Base-by-base conservation (phyloP, 495 filamentous ascomycete species). In the Melanomma pulvis-pyrius region DNA sequence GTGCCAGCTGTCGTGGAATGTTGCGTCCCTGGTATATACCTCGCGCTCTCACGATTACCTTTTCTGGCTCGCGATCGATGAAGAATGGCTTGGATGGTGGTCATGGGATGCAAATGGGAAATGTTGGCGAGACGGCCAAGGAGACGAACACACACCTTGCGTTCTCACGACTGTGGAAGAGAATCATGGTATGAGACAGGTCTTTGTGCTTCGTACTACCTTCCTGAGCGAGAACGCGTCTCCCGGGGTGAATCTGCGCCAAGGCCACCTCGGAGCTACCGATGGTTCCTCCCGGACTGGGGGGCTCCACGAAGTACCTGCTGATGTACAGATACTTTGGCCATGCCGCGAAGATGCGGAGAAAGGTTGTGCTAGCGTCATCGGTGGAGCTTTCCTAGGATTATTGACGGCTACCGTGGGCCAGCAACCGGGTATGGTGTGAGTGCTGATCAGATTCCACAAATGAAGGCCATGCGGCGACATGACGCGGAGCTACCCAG, bases 381-480 rank as follows among this genome's bases (percentile, higher is more conserved):
- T n/a, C 9, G 17, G 39, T 36, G 39, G 57, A 59, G 24, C 22
- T 48, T 49, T 32, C 24, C 57, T 39, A 29, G 44, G 34, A 59
- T 32, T 59, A 11, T 13, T 13, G 29, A 17, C 56, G 39, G 39
- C n/a, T 36, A 36, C 6, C 7, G 13, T 1, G 11, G 46, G 59
- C 36, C 57, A 47, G 44, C 36, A 51, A 61, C 13, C 48, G 25
- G 57, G 59, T 39, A 36, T 52, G 50, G 46, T 12, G 59, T 44
- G 47, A 4, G 12, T 7, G 5, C 2, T 44, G 6, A 12, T 39
- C 30, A 47, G 26, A 52, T 51, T 52, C 59, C 59, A 61, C 59
- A 61, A 61, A 61, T 61, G n/a, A 61, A 34, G 25, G 7, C 34
- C 46, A 34, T 52, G 59, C 46, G 28, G 48, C 51, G 51, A 32